These are phyloP conservation scores for Chaetomiaceae sp. DNA, from an alignment of 2,329 filamentous ascomycete genomes.

Conservation along the genomic window DNA sequence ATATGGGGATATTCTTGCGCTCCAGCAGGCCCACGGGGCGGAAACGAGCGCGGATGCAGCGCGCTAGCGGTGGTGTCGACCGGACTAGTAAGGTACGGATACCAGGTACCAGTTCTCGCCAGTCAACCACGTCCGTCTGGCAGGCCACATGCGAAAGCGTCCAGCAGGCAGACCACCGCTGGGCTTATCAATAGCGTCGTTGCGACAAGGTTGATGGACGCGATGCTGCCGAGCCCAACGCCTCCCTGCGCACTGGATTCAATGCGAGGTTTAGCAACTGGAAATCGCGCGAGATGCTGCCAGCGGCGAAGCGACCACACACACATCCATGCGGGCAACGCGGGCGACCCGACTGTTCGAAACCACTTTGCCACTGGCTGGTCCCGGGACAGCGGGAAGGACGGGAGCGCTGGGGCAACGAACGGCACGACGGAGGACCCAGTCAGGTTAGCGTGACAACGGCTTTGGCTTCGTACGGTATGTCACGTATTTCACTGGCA, in stretches of 20 bases:
- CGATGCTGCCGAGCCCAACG: background rate
- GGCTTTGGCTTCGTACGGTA: no score
- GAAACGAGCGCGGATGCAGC: slow-evolving; percentile 28
- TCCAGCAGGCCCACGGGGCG: slow-evolving; percentile 18
- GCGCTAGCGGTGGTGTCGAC: slow-evolving; percentile 26
- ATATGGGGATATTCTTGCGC: slow-evolving; percentile 12
- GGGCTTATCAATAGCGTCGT: slow-evolving; percentile 24
- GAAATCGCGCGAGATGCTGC: background rate
- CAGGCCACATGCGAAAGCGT: slow-evolving; percentile 5
- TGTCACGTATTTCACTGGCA: no score
- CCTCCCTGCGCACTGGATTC: no score
- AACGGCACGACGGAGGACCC: background rate
- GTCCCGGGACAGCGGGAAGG: slow-evolving; percentile 14
- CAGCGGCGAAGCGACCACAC: background rate
- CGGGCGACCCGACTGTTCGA: background rate
- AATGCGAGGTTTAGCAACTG: background rate
- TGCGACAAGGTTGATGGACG: background rate
- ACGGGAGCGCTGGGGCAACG: background rate
- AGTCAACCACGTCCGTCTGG: background rate
- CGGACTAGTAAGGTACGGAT: slow-evolving; percentile 21
- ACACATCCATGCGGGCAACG: no score
- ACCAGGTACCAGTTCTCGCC: background rate
- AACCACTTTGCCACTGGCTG: slow-evolving; percentile 14
- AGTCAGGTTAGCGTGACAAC: no score
- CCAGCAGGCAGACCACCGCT: slow-evolving; percentile 11